Percentiles rank a stretch among this genome's conserved stretches.
Evolutionary conservation across 2,329 filamentous ascomycete genomes (phyloP).

Genomic region (Pyricularia pennisetigena): DNA sequence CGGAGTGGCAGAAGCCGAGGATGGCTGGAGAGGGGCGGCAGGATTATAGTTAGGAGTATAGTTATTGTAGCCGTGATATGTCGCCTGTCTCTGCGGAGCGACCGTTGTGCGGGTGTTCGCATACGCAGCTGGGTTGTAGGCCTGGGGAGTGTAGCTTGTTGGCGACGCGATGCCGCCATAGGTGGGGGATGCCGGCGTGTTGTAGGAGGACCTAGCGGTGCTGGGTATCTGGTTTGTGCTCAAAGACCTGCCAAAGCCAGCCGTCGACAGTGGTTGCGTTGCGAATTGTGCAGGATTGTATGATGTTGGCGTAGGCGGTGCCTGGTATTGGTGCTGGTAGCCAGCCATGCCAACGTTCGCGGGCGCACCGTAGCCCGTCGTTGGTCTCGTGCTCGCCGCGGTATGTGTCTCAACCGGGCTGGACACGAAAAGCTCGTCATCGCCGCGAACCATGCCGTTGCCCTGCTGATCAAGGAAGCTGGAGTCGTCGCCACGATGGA

Average conservation of each 20-base stretch:
- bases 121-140: constrained; percentile 53
- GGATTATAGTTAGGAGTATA: constrained; percentile 33
- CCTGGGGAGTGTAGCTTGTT: constrained; percentile 37
- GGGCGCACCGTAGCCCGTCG: constrained; percentile 28
- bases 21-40: constrained; percentile 18
- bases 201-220: constrained; percentile 22
- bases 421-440: constrained; percentile 57
- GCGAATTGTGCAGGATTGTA: constrained; percentile 51
- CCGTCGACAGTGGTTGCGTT: constrained; percentile 28
- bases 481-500: constrained; percentile 66
- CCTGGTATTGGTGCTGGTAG: constrained; percentile 42
- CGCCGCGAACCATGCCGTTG: constrained; percentile 14
- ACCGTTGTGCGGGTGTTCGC: constrained; percentile 27
- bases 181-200: constrained; percentile 24
- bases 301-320: constrained; percentile 34
- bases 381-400: constrained; percentile 15
- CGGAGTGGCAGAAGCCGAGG: constrained; percentile 25
- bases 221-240: constrained; percentile 38
- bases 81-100: constrained; percentile 38
- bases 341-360: constrained; percentile 33
- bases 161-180: constrained; percentile 23
- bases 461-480: constrained; percentile 34
- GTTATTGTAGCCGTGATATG: constrained; percentile 35
- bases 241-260: constrained; percentile 41
- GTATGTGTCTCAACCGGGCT: constrained; percentile 27